These are phyloP conservation scores for Glarea lozoyensis DNA, from an alignment of 495 filamentous ascomycete species.

Conservation along the genomic window DNA sequence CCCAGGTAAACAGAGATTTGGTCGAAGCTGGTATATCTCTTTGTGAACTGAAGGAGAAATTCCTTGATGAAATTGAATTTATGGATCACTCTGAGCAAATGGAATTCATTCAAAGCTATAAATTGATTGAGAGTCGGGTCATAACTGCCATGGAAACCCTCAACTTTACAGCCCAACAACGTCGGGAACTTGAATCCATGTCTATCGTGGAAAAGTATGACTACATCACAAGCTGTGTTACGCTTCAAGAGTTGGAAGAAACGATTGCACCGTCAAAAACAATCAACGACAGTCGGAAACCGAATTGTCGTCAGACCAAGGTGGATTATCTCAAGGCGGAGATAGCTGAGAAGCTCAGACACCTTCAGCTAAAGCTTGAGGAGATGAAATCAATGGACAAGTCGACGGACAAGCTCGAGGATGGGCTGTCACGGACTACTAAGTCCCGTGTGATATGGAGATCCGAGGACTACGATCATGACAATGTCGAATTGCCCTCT, in stretches of 20 bases:
- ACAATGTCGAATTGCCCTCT: too few relatives aligned
- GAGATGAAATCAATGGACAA: too few relatives aligned
- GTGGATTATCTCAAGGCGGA: too few relatives aligned
- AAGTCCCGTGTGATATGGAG: too few relatives aligned
- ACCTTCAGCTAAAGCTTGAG: too few relatives aligned
- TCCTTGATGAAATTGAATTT: slow-evolving; percentile 5
- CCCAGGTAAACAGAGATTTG: not conserved
- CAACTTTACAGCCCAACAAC: not conserved
- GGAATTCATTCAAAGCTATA: slow-evolving; percentile 4
- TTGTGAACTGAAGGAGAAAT: not conserved
- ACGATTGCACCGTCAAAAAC: not conserved
- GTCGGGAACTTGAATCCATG: not conserved
- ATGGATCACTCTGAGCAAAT: slow-evolving; percentile 2
- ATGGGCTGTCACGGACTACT: too few relatives aligned
- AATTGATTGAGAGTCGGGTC: not conserved
- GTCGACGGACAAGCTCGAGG: too few relatives aligned
- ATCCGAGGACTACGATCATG: too few relatives aligned
- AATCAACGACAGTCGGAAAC: too few relatives aligned
- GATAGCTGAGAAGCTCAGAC: too few relatives aligned
- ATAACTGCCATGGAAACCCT: not conserved
- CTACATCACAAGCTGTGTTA: not conserved
- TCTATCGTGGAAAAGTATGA: not conserved
- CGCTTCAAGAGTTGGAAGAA: not conserved
- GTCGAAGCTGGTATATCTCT: slow-evolving; percentile 4
- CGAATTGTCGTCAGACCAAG: too few relatives aligned